phyloP scores from a whole-genome alignment of 768 basidiomycete genomes.

The Boletus rufocinnamomeus region DNA sequence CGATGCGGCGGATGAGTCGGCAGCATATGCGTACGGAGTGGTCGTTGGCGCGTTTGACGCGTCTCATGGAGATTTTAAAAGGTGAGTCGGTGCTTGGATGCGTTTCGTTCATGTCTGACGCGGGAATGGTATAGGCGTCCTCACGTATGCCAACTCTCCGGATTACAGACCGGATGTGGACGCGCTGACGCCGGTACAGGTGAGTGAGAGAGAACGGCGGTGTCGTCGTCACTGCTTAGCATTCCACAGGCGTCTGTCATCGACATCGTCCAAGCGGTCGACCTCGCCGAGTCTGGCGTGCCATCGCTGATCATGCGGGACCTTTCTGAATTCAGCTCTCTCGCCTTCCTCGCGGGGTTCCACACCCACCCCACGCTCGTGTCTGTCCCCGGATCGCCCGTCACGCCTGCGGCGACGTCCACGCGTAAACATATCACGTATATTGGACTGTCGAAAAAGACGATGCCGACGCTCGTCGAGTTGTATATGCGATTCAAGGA shows the following conservation, averaged over 20 bases:
- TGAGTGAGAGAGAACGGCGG: constrained; percentile 29
- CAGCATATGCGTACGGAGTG: constrained; percentile 56
- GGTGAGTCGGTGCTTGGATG: constrained; percentile 38
- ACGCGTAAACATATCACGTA: constrained; percentile 77
- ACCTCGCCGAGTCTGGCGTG: constrained; percentile 59
- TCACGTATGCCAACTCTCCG: constrained; percentile 79
- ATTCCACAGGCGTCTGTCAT: constrained; percentile 63
- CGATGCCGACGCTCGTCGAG: constrained; percentile 83
- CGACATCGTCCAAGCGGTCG: constrained; percentile 66
- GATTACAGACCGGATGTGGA: constrained; percentile 92
- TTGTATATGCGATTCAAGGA: constrained; percentile 70
- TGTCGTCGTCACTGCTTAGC: neutral
- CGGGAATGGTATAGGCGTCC: constrained; percentile 47
- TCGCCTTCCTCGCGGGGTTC: constrained; percentile 86
- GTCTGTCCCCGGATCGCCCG: constrained; percentile 14
- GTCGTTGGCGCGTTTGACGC: constrained; percentile 60
- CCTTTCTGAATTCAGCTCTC: constrained; percentile 78
- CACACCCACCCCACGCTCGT: constrained; percentile 43
- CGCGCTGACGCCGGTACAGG: constrained; percentile 76
- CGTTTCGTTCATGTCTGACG: neutral
- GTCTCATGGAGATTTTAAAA: constrained; percentile 79
- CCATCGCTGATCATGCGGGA: constrained; percentile 80
- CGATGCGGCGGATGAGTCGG: constrained; percentile 54
- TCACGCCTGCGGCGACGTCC: constrained; percentile 8
- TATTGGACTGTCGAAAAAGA: constrained; percentile 85